Evolutionary conservation across 805 yeast species (phyloP), one percentile per base, ranked within the genome.

Genomic region (Candida pseudofarinosa): DNA sequence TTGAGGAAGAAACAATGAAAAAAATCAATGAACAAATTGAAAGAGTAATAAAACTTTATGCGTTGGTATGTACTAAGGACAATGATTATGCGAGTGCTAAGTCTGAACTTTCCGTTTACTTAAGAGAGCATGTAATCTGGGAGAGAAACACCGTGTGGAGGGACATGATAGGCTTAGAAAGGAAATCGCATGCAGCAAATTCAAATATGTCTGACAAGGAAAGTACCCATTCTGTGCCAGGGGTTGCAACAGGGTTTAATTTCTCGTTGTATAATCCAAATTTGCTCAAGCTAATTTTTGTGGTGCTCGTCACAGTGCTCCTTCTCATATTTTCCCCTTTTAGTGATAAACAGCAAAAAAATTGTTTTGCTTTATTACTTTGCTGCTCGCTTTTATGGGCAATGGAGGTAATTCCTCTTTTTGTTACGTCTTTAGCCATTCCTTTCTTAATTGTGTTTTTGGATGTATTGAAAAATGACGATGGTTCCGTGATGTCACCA

Each of bases 341-440:
- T 52, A 59, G 58, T 15, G 74, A 69, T 44, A 33, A 41, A 3
- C 62, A 62, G 19, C 72, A 69, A 43, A 56, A 59, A 31, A 56
- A 65, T 41, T 52, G 99, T 65, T 76, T 91, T 58, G 96, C 97
- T 0, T 69, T 91, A 4, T 73, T 93, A 37, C 74, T 85, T 3
- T 79, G 87, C 52, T 83, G 96, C 1, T 89, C 97, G 0, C 58
- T 90, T 39, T 68, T 90, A 19, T 91, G 98, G 99, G 97, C 98
- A 0, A 87, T 97, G 8, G 99, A 91, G 58, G 80, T 96, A 0
- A 80, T 91, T 49, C 98, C 98, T 4, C 69, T 91, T 35, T 93
- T 88, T 63, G 95, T 85, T 13, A 91, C 99, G 1, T 84, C 97
- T 0, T 62, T 91, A 43, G 55, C 88, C 31, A 78, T 93, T 15